Evolutionary conservation across 495 filamentous ascomycete species (phyloP).

Genomic region (Xanthoparmelia taractica): DNA sequence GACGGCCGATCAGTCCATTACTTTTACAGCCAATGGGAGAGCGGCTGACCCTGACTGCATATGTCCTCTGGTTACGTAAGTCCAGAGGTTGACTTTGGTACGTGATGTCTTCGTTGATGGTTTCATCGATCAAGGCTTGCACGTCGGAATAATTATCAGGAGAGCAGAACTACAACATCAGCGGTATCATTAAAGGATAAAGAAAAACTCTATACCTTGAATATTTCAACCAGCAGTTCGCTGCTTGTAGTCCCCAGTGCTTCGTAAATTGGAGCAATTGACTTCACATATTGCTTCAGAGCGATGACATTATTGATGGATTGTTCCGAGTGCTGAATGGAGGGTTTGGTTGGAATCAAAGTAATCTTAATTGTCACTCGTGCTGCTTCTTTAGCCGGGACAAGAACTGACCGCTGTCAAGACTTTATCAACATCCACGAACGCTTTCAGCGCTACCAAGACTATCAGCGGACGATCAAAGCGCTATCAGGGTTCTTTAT

Average conservation of each 20-base stretch:
- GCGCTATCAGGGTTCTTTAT: neutral
- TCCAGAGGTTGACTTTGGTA: constrained; percentile 78
- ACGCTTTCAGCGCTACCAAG: constrained; percentile 56
- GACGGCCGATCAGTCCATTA: neutral
- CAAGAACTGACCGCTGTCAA: constrained; percentile 48
- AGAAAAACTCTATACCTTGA: constrained; percentile 37
- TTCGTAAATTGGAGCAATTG: constrained; percentile 59
- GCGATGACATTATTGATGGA: constrained; percentile 80
- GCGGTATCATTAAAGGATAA: neutral
- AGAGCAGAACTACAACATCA: constrained; percentile 48
- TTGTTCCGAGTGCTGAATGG: constrained; percentile 62
- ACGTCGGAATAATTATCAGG: constrained; percentile 52
- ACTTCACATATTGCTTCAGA: constrained; percentile 70
- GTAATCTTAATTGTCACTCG: constrained; percentile 48
- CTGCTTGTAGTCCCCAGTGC: constrained; percentile 59
- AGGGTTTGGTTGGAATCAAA: constrained; percentile 55
- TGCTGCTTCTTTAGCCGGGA: constrained; percentile 21
- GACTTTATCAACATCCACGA: constrained; percentile 63
- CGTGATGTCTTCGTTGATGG: constrained; percentile 72
- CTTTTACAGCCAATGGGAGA: constrained; percentile 4
- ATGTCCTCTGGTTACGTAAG: constrained; percentile 82
- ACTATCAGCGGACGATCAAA: constrained; percentile 14
- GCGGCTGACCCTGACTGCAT: constrained; percentile 68
- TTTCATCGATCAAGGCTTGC: constrained; percentile 54
- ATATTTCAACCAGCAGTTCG: constrained; percentile 56